Conservation (phyloP, 2,329 filamentous ascomycete species). For the Diplodia scrobiculata region DNA sequence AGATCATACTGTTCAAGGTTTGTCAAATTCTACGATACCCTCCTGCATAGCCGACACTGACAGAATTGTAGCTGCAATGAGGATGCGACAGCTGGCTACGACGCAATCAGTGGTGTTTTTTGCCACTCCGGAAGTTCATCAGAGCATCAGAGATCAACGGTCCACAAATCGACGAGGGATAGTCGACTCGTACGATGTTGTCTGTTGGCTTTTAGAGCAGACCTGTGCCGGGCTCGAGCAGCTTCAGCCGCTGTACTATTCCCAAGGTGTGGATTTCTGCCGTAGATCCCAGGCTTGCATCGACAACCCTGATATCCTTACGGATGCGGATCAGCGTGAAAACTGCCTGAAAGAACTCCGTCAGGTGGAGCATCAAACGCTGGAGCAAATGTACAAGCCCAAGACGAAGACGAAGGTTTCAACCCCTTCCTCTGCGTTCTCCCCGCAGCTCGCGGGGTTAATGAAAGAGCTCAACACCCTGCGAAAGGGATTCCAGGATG, state of each 20-base stretch:
- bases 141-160: slow-evolving; percentile 58
- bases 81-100: slow-evolving; percentile 55
- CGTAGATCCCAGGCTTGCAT: slow-evolving; percentile 55
- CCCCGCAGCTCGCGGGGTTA: neutral
- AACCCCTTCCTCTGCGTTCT: slow-evolving; percentile 29
- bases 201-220: slow-evolving; percentile 65
- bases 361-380: slow-evolving; percentile 59
- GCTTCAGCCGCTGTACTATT: slow-evolving; percentile 59
- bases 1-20: slow-evolving; percentile 63
- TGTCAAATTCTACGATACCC: slow-evolving; percentile 12
- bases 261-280: slow-evolving; percentile 65
- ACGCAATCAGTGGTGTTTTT: slow-evolving; percentile 21
- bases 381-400: slow-evolving; percentile 61
- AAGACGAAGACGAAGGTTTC: slow-evolving; percentile 28
- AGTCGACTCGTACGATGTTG: slow-evolving; percentile 55
- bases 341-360: slow-evolving; percentile 52
- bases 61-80: slow-evolving; percentile 60
- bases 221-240: slow-evolving; percentile 64
- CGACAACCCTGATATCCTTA: slow-evolving; percentile 49
- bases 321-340: slow-evolving; percentile 39
- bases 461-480: slow-evolving; percentile 42
- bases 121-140: slow-evolving; percentile 53
- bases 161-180: slow-evolving; percentile 33
- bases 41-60: slow-evolving; percentile 23
- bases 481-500: slow-evolving; percentile 47